A percentile compares a stretch with the other conserved stretches of the same genome.
These are phyloP conservation scores for Cystoderma amianthinum DNA, from an alignment of 768 basidiomycete species.

Conservation along the genomic window DNA sequence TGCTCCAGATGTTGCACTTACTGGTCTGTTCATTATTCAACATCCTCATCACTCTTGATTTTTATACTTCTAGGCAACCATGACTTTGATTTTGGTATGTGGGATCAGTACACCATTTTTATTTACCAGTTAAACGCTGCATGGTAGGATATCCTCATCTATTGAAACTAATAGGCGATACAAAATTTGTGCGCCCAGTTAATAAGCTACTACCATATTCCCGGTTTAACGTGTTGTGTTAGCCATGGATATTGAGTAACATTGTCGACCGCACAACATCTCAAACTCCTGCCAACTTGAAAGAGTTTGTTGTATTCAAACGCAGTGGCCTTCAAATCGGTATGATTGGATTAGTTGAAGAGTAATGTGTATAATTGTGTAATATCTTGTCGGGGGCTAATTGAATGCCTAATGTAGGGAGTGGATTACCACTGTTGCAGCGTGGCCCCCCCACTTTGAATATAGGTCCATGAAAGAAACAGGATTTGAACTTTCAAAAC, in stretches of 20 bases:
- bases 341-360: constrained; percentile 81
- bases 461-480: constrained; percentile 72
- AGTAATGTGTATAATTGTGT: constrained; percentile 36
- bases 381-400: not conserved
- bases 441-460: constrained; percentile 79
- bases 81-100: constrained; percentile 81
- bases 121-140: not conserved
- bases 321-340: constrained; percentile 67
- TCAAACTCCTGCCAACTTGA: constrained; percentile 50
- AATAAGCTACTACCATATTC: not conserved
- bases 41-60: not conserved
- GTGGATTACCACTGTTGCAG: constrained; percentile 83
- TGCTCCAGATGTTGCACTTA: constrained; percentile 71
- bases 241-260: constrained; percentile 92
- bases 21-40: constrained; percentile 45
- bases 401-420: constrained; percentile 39
- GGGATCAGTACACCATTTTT: not conserved
- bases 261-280: constrained; percentile 67
- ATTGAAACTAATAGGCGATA: constrained; percentile 61
- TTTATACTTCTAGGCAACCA: constrained; percentile 69
- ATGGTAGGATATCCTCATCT: constrained; percentile 12
- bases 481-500: constrained; percentile 64
- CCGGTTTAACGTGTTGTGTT: not conserved
- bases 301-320: constrained; percentile 62
- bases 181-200: constrained; percentile 54